Evolutionary conservation across 345 rosid species (phyloP).

Genomic region (Aurinia saxatilis): DNA sequence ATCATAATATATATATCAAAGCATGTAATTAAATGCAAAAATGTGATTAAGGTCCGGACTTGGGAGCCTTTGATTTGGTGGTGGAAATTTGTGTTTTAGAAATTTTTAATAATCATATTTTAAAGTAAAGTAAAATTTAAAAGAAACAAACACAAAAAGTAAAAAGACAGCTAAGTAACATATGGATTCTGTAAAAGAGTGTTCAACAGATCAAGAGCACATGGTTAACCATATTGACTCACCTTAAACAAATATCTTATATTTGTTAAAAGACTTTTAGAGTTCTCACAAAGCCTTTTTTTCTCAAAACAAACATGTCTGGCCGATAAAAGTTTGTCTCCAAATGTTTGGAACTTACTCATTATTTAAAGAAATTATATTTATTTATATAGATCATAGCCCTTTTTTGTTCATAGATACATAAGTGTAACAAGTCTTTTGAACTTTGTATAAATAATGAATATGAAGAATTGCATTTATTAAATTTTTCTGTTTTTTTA

Average conservation of each 20-base stretch:
- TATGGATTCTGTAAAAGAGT: not conserved
- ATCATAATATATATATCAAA: not conserved
- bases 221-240: not conserved
- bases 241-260: not conserved
- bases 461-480: too few relatives aligned
- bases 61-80: not conserved
- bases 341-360: not conserved
- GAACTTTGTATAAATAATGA: too few relatives aligned
- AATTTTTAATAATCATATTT: not conserved
- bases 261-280: not conserved
- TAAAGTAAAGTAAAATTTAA: not conserved
- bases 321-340: not conserved
- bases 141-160: not conserved
- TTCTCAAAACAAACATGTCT: not conserved
- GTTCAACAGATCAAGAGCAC: not conserved
- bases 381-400: too few relatives aligned
- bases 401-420: too few relatives aligned
- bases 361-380: too few relatives aligned
- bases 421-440: too few relatives aligned
- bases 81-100: too few relatives aligned
- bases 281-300: not conserved
- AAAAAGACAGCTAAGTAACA: conserved; percentile 1
- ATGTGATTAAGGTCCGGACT: not conserved
- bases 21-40: not conserved
- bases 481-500: too few relatives aligned